Evolutionary conservation across 257 asterid genomes (phyloP).

Genomic region (Solanum pimpinellifolium): DNA sequence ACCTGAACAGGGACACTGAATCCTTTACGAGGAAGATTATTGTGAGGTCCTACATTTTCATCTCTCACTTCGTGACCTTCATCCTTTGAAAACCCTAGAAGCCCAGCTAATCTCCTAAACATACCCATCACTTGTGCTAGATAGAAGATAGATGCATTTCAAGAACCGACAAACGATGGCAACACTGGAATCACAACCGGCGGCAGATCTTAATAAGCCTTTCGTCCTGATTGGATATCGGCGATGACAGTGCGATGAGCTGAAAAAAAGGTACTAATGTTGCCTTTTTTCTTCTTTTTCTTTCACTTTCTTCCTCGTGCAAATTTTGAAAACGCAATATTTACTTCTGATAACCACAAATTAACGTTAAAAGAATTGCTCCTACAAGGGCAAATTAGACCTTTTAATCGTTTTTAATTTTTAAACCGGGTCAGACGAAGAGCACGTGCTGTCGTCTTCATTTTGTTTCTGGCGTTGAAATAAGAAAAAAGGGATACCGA

Average conservation of each 20-base stretch:
- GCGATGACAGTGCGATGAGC: neutral
- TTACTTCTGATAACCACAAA: neutral
- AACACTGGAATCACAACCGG: neutral
- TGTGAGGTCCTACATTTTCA: neutral
- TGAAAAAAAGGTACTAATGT: neutral
- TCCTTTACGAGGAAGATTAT: neutral
- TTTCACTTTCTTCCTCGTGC: neutral
- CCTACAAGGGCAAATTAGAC: neutral
- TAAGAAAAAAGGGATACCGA: neutral
- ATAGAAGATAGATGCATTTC: neutral
- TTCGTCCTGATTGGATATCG: neutral
- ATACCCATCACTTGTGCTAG: neutral
- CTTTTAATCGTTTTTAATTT: neutral
- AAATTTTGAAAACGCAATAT: neutral
- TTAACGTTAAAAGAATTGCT: neutral
- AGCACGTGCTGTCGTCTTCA: neutral
- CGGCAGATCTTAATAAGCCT: neutral
- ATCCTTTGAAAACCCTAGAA: neutral
- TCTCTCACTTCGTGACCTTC: neutral
- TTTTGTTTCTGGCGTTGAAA: neutral
- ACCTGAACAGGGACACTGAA: neutral
- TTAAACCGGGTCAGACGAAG: neutral
- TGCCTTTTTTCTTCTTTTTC: neutral
- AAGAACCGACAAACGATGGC: neutral
- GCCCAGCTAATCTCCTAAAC: neutral